Evolutionary conservation across 2,329 filamentous ascomycete genomes (phyloP), one percentile per base, ranked within the genome.

Genomic region (Pseudonectria foliicola): DNA sequence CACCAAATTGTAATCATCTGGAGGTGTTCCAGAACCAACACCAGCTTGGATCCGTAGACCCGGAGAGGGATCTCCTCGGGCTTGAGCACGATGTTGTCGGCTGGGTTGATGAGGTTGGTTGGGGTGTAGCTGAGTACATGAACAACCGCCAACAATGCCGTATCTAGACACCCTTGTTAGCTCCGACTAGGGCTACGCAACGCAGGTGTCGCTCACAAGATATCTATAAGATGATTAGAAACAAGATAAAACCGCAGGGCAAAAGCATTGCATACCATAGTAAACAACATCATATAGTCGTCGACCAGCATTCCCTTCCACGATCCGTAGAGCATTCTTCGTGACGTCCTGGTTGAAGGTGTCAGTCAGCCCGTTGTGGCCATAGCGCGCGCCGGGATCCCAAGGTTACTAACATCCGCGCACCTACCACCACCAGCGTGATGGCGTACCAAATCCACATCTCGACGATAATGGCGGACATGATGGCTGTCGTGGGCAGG

Each of bases 1-100:
- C 60, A 56, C 67, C 71, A 78, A 12, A 71, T 68, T 0, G 70
- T 65, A 29, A 76, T 63, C 13, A 82, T 62, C 61, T 82, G 80
- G 41, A 70, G 65, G 46, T 79, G 65, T 40, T 80, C 77, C 0
- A 73, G 72, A 8, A 77, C 68, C 11, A 79, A 64, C 1, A 79
- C 74, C 54, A 76, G 66, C 59, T 80, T 80, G 31, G 73, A 76
- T 13, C 76, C 77, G 28, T 54, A 59, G 2, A 61, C 55, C 29
- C 73, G 61, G n/a, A 63, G 49, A 4, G 49, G 50, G 29, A 66
- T 62, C 15, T 58, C 61, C 2, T 60, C 46, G 0, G 67, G 62
- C 0, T 73, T 76, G 32, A 80, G 56, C 1, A 51, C 50, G 2
- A 57, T 45, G 0, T 60, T 54, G 10, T 75, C 64, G 10, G 64